phyloP scores from a whole-genome alignment of 192 early-diverging fungal genomes.

The Backusella luteola region DNA sequence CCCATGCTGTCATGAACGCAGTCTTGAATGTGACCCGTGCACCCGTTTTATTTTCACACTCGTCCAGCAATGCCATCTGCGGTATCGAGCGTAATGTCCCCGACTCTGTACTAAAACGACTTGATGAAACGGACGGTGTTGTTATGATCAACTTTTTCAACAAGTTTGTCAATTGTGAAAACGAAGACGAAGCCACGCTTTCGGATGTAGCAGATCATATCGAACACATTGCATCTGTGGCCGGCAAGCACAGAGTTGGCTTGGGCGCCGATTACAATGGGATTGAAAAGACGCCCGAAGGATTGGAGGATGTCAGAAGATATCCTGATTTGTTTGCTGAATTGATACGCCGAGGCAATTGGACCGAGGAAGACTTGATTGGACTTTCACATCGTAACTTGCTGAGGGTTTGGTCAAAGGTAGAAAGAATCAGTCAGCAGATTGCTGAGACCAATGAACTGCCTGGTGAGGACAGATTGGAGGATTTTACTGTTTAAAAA shows the following conservation, averaged over 20 bases:
- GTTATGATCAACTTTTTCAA: slow-evolving; percentile 64
- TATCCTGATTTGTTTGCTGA: slow-evolving; percentile 32
- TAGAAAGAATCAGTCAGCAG: slow-evolving; percentile 32
- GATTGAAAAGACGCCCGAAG: slow-evolving; percentile 40
- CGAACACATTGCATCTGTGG: slow-evolving; percentile 47
- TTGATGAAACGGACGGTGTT: slow-evolving; percentile 54
- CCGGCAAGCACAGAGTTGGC: slow-evolving; percentile 52
- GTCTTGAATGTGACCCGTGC: slow-evolving; percentile 46
- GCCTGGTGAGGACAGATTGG: slow-evolving; percentile 17
- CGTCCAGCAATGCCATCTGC: slow-evolving; percentile 48
- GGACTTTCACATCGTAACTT: slow-evolving; percentile 39
- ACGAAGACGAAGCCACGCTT: slow-evolving; percentile 24
- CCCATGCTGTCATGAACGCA: slow-evolving; percentile 54
- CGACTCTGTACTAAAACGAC: slow-evolving; percentile 44
- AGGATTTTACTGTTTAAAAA: neutral
- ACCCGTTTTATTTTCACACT: slow-evolving; percentile 62
- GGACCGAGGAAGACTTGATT: slow-evolving; percentile 37
- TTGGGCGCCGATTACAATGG: slow-evolving; percentile 68
- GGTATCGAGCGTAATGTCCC: slow-evolving; percentile 59
- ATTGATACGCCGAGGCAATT: slow-evolving; percentile 32
- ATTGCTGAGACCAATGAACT: slow-evolving; percentile 9
- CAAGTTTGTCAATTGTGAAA: slow-evolving; percentile 41
- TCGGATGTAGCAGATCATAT: slow-evolving; percentile 58
- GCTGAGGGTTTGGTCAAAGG: slow-evolving; percentile 34
- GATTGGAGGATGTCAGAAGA: slow-evolving; percentile 52